A percentile compares a stretch with the other conserved stretches of the same genome.
phyloP scores from a whole-genome alignment of 2,329 filamentous ascomycete species.

The Fusarium drepaniforme region DNA sequence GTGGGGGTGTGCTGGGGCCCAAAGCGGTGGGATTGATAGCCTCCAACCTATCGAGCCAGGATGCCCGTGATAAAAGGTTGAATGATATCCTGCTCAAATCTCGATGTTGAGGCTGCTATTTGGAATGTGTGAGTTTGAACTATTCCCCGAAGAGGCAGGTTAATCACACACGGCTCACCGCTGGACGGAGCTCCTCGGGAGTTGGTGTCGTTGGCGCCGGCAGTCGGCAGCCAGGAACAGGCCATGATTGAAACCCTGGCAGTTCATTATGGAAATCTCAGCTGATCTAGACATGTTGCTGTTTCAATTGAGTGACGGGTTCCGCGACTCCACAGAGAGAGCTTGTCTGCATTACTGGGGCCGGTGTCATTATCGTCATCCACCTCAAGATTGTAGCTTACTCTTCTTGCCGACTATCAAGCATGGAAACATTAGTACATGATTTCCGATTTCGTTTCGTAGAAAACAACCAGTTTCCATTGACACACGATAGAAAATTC shows the following conservation, averaged over 20 bases:
- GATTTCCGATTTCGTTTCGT: too few relatives aligned
- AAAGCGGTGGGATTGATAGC: not conserved
- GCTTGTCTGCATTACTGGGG: not conserved
- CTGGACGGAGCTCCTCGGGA: conserved; percentile 2
- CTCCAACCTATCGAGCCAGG: not conserved
- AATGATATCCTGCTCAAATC: conserved; percentile 3
- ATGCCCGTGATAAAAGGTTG: conserved; percentile 1
- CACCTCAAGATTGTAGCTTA: not conserved
- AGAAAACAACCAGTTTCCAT: too few relatives aligned
- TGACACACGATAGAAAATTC: too few relatives aligned
- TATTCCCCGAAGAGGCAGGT: not conserved
- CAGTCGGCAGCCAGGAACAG: conserved; percentile 8
- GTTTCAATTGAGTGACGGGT: not conserved
- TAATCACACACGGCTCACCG: conserved; percentile 5
- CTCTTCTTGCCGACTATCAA: not conserved
- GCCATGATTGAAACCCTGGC: conserved; percentile 3
- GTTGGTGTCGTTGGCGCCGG: conserved; percentile 3
- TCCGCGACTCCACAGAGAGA: not conserved
- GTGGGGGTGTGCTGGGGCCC: conserved; percentile 2
- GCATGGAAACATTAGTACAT: too few relatives aligned
- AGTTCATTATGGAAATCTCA: not conserved
- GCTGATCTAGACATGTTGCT: not conserved
- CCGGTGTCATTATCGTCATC: not conserved
- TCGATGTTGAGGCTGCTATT: not conserved
- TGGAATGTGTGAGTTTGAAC: not conserved